Evolutionary conservation across 2,329 filamentous ascomycete genomes (phyloP), one percentile per base, ranked within the genome.

Genomic region (Metarhizium sp.): DNA sequence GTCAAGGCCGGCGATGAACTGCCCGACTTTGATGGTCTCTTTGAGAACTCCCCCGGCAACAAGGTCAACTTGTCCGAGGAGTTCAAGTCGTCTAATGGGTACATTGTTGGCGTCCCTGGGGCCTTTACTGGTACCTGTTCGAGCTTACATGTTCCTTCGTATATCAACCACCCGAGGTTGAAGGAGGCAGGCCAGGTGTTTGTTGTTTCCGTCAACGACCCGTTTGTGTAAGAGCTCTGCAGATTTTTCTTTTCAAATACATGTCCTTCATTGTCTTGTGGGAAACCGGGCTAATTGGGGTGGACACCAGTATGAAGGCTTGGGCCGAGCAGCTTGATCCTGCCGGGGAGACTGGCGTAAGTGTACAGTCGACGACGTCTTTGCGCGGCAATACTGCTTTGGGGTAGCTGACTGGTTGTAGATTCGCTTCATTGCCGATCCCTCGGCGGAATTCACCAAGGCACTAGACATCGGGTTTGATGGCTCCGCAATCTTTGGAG

Each of bases 121-220:
- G 89, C 88, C 55, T 92, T 90, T 73, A 80, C 78, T 1, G 73
- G 74, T 30, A 76, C 75, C 32, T 82, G 78, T 74, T 83, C 80
- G 49, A 73, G 75, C 66, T 75, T 70, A 59, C 92, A 97, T 69
- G 78, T 97, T 49, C 92, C 92, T 1, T 88, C 88, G 55, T 97
- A 91, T 74, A 87, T 96, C 71, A 85, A 84, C 67, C 87, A 90
- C 68, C 79, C 86, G 55, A 84, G 86, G 69, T 79, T 95, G 63
- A 88, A 88, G 74, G 78, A 86, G 58, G 90, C 88, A 34, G 92
- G 91, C 51, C 79, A 87, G 65, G 88, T 96, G 49, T 95, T 95
- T 66, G 90, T 97, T 45, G 84, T 97, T 55, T 85, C 88, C 16
- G 92, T 96, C 68, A 97, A 97, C 69, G 92, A 97, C 69, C 83